These are phyloP conservation scores for Diutina mesorugosa DNA, from an alignment of 1,139 yeast genomes.

Conservation along the genomic window DNA sequence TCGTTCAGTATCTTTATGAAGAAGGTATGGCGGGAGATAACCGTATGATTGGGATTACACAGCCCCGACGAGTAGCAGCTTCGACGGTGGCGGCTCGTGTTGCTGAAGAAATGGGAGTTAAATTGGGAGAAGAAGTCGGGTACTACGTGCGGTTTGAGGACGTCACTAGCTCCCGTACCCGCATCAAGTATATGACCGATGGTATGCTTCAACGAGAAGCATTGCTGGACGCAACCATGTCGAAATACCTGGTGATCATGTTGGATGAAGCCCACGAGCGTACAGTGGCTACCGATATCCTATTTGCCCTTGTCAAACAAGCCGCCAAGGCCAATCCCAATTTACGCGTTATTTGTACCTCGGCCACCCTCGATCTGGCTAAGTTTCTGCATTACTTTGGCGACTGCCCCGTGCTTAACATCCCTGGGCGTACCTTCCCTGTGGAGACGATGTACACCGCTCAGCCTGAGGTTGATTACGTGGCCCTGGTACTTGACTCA, in stretches of 20 bases:
- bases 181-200: slow-evolving; percentile 73
- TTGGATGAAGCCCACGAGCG: slow-evolving; percentile 95
- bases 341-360: slow-evolving; percentile 69
- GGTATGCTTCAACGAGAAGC: slow-evolving; percentile 90
- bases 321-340: slow-evolving; percentile 64
- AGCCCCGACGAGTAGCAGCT: slow-evolving; percentile 88
- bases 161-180: slow-evolving; percentile 37
- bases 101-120: slow-evolving; percentile 49
- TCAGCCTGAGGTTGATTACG: slow-evolving; percentile 76
- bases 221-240: slow-evolving; percentile 58
- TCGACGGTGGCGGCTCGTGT: slow-evolving; percentile 58
- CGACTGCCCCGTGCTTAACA: slow-evolving; percentile 66
- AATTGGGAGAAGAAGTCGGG: slow-evolving; percentile 52
- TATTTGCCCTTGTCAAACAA: slow-evolving; percentile 71
- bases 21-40: slow-evolving; percentile 55
- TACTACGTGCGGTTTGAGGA: slow-evolving; percentile 59
- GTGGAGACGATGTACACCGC: slow-evolving; percentile 70
- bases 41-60: slow-evolving; percentile 86
- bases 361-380: slow-evolving; percentile 82
- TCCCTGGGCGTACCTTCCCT: slow-evolving; percentile 86
- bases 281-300: slow-evolving; percentile 84
- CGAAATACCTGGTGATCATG: slow-evolving; percentile 71
- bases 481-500: slow-evolving; percentile 70
- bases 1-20: slow-evolving; percentile 55
- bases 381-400: slow-evolving; percentile 73